Conservation (phyloP, 495 filamentous ascomycete genomes). For the Entonaema liquescens region DNA sequence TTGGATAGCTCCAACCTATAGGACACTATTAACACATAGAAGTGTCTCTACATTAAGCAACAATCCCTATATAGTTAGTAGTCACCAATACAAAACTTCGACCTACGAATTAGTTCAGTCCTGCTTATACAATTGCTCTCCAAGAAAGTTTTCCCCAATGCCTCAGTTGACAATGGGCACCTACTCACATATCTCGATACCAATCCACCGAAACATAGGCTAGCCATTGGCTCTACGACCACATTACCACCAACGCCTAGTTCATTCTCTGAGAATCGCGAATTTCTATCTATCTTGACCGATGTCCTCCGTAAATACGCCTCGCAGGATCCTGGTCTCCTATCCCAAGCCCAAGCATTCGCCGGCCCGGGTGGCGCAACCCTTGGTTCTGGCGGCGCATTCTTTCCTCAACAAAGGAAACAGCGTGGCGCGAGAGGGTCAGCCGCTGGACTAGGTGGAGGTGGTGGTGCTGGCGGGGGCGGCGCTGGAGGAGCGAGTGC, state of each 20-base stretch:
- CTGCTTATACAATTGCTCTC: slow-evolving; percentile 36
- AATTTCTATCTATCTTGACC: slow-evolving; percentile 79
- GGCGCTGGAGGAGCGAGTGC: slow-evolving; percentile 80
- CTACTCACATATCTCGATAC: slow-evolving; percentile 81
- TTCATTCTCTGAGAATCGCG: slow-evolving; percentile 78
- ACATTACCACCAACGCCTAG: slow-evolving; percentile 78
- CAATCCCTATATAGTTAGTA: slow-evolving; percentile 59
- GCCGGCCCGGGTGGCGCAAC: slow-evolving; percentile 79
- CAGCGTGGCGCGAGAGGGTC: slow-evolving; percentile 29
- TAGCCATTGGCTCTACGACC: slow-evolving; percentile 80
- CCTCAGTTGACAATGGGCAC: slow-evolving; percentile 54
- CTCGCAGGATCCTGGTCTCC: slow-evolving; percentile 72
- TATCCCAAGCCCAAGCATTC: slow-evolving; percentile 80
- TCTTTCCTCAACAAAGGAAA: slow-evolving; percentile 59
- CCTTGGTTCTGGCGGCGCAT: slow-evolving; percentile 70
- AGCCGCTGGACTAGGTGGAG: slow-evolving; percentile 50
- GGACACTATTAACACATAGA: slow-evolving; percentile 31
- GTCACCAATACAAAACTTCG: not conserved
- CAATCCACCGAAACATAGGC: slow-evolving; percentile 68
- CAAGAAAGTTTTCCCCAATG: slow-evolving; percentile 76
- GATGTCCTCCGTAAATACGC: slow-evolving; percentile 75
- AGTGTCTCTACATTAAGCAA: slow-evolving; percentile 50
- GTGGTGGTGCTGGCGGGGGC: slow-evolving; percentile 58
- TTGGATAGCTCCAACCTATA: slow-evolving; percentile 29
- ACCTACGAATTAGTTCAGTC: not conserved